phyloP scores from a whole-genome alignment of 2,329 filamentous ascomycete species.

The Simplicillium sp. region DNA sequence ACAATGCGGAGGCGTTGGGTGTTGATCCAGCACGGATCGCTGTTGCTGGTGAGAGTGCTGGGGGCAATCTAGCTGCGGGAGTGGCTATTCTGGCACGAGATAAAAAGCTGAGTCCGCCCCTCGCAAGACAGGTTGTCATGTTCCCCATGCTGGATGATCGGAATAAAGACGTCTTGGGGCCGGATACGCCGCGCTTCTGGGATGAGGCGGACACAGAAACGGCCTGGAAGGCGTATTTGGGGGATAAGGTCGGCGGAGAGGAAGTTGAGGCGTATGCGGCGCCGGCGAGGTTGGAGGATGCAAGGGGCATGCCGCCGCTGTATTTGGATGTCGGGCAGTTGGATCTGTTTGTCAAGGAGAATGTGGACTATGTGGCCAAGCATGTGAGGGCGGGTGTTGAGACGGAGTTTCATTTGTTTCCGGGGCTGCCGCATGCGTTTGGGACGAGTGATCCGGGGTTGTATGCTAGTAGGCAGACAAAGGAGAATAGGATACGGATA shows the following conservation, averaged over 20 bases:
- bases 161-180: background rate
- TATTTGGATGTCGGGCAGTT: slow-evolving; percentile 24
- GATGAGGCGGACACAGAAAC: background rate
- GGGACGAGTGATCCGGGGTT: background rate
- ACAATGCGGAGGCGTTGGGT: background rate
- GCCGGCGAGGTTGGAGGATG: slow-evolving; percentile 9
- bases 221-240: background rate
- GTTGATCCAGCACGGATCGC: slow-evolving; percentile 31
- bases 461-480: background rate
- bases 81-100: slow-evolving; percentile 1
- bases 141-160: slow-evolving; percentile 51
- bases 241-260: background rate
- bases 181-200: background rate
- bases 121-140: slow-evolving; percentile 38
- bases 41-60: slow-evolving; percentile 31
- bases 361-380: slow-evolving; percentile 15
- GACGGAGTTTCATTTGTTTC: slow-evolving; percentile 26
- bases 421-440: slow-evolving; percentile 15
- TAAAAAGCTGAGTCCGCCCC: slow-evolving; percentile 2
- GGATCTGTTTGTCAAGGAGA: slow-evolving; percentile 25
- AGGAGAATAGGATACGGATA: background rate
- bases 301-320: slow-evolving; percentile 18
- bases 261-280: background rate
- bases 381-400: slow-evolving; percentile 18
- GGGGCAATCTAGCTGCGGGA: slow-evolving; percentile 7